Evolutionary conservation across 1,284 basidiomycete species (phyloP).

Genomic region (Papiliotrema flavescens): DNA sequence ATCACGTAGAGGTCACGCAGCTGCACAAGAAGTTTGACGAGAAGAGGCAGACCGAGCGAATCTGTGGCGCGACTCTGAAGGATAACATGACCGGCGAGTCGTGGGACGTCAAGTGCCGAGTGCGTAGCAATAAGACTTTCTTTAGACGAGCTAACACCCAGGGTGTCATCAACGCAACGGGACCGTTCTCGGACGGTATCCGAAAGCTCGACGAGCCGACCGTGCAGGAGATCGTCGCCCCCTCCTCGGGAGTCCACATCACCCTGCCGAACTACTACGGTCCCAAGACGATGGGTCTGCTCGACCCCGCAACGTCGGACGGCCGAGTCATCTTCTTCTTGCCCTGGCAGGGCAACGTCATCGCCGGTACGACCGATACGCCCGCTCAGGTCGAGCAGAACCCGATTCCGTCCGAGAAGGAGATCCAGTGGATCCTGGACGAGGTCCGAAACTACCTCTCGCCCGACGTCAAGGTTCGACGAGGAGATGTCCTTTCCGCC

Average conservation of each 20-base stretch:
- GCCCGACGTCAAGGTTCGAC: slow-evolving; percentile 87
- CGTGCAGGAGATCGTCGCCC: slow-evolving; percentile 82
- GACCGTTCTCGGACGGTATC: slow-evolving; percentile 86
- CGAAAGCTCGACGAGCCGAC: slow-evolving; percentile 80
- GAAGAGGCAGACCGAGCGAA: slow-evolving; percentile 55
- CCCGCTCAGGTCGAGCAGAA: slow-evolving; percentile 73
- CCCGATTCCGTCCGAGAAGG: slow-evolving; percentile 83
- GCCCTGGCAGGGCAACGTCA: slow-evolving; percentile 96
- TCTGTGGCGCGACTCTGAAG: slow-evolving; percentile 72
- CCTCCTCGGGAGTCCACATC: slow-evolving; percentile 91
- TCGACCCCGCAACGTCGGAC: slow-evolving; percentile 93
- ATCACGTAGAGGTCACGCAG: slow-evolving; percentile 82
- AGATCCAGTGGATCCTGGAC: slow-evolving; percentile 94
- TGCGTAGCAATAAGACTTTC: slow-evolving; percentile 30
- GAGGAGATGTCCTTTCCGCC: slow-evolving; percentile 94
- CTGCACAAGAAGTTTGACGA: slow-evolving; percentile 64
- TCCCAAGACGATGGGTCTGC: slow-evolving; percentile 88
- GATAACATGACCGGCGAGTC: slow-evolving; percentile 81
- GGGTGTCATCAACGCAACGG: slow-evolving; percentile 95
- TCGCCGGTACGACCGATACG: slow-evolving; percentile 94
- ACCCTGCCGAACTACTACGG: slow-evolving; percentile 97
- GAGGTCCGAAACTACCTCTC: slow-evolving; percentile 79
- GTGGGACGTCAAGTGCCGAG: slow-evolving; percentile 79
- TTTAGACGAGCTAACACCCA: slow-evolving; percentile 26
- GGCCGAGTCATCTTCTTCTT: slow-evolving; percentile 98